These are phyloP conservation scores for Erodium chrysanthum DNA, from an alignment of 441 rosid species.

Conservation along the genomic window DNA sequence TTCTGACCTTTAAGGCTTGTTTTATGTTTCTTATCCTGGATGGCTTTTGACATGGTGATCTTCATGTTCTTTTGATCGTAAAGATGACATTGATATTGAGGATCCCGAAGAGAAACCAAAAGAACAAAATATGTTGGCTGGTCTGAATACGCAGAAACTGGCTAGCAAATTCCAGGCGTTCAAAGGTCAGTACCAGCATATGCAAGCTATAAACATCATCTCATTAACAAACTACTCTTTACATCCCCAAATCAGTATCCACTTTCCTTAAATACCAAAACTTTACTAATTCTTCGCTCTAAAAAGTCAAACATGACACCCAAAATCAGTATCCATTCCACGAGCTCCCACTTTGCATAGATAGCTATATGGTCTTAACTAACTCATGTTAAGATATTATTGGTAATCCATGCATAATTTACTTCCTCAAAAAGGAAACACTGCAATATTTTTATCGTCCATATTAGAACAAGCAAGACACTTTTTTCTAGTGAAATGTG, in stretches of 20 bases:
- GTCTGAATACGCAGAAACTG: slow-evolving; percentile 58
- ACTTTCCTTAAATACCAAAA: neutral
- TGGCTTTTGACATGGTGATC: neutral
- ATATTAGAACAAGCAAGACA: too few relatives aligned
- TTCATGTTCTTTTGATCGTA: slow-evolving; percentile 8
- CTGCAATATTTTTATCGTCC: too few relatives aligned
- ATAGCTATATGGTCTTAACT: neutral
- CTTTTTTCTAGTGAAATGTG: neutral
- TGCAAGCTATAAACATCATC: neutral
- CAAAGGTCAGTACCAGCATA: slow-evolving; percentile 33
- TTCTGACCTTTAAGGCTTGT: slow-evolving; percentile 2
- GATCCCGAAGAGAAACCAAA: slow-evolving; percentile 52
- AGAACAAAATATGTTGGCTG: slow-evolving; percentile 52
- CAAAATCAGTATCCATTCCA: too few relatives aligned
- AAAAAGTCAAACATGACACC: neutral
- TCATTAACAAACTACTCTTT: neutral
- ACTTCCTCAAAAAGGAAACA: neutral
- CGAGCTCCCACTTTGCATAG: neutral
- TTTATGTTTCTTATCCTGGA: neutral
- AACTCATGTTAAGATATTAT: neutral
- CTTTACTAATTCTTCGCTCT: neutral
- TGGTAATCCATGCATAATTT: neutral
- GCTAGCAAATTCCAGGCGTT: slow-evolving; percentile 57
- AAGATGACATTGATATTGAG: slow-evolving; percentile 62
- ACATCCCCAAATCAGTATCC: neutral